Conservation (phyloP, 495 filamentous ascomycete species). For the Podospora bellae-mahoneyi region DNA sequence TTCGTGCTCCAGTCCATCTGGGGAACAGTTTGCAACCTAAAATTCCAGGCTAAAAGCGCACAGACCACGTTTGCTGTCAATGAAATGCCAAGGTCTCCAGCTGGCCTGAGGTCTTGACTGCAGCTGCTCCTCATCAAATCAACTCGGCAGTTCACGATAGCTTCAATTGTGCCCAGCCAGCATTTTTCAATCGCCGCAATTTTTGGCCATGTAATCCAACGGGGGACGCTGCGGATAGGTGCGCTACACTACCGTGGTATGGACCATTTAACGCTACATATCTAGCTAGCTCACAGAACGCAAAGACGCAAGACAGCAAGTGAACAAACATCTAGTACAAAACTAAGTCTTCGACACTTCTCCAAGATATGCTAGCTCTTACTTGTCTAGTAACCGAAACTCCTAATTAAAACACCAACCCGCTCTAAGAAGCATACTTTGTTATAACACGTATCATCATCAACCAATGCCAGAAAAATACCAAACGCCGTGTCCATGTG, state of each 20-base stretch:
- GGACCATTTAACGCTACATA: too few species aligned
- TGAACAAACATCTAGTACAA: background rate
- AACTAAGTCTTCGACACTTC: background rate
- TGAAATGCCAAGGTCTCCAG: background rate
- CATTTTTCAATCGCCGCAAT: too few species aligned
- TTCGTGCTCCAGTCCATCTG: conserved; percentile 14
- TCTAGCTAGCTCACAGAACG: too few species aligned
- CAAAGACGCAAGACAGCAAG: background rate
- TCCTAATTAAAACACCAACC: background rate
- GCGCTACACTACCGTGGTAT: too few species aligned
- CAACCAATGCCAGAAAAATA: conserved; percentile 3
- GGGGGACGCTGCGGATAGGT: too few species aligned
- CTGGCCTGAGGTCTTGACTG: background rate
- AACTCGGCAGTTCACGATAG: background rate
- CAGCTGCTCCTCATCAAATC: background rate
- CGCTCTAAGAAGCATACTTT: conserved; percentile 2
- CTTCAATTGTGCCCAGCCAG: background rate
- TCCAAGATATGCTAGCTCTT: background rate
- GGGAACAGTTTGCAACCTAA: background rate
- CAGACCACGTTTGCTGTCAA: background rate
- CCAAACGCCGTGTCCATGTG: conserved; percentile 17
- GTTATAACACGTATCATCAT: background rate
- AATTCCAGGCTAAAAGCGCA: background rate
- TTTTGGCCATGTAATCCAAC: too few species aligned
- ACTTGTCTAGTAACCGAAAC: background rate